Base-by-base conservation (phyloP, 2,329 filamentous ascomycete genomes). In the Alternaria atra region DNA sequence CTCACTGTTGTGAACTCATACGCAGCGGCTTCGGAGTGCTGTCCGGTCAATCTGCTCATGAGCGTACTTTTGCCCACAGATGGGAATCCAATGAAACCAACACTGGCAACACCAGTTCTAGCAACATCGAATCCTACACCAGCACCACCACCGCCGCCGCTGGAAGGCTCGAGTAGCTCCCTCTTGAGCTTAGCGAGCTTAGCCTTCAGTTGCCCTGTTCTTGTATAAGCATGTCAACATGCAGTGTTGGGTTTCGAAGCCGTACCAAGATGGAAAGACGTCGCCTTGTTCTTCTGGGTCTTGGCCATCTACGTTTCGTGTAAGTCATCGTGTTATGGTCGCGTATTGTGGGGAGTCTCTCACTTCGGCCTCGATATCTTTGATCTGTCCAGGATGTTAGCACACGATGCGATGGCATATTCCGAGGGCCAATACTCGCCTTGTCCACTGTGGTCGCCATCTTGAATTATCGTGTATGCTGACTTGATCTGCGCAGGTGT, bases 401-500 rank as follows among this genome's bases (percentile, higher is more conserved):
- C 72, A 53, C 20, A 42, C 17, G 12, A 72, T 55, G 64, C 51
- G 60, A 54, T 71, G 15, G 81, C 81, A n/a, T 52, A n/a, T 37
- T 34, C 20, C 37, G 15, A 13, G 13, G 3, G 2, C 15, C 42
- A 44, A 48, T 37, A 74, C 86, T 70, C 78, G 92, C 93, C 91
- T 98, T 98, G 75, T 98, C 94, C 79, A 97, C 93, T 42, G 94
- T 98, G 63, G 94, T 98, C 86, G 94, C 86, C 95, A 98, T 98
- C 75, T 80, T 91, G 84, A 78, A 50, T 65, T 54, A 32, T 55
- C n/a, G 44, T 34, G 23, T 29, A 25, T 46, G 42, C 60, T 55
- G 55, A 58, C 55, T 52, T 54, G 55, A 29, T 50, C 47, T 46
- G 17, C n/a, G 29, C 32, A 32, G 43, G 56, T 48, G 55, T 52